Evolutionary conservation across 2,329 filamentous ascomycete genomes (phyloP).

Genomic region (Pseudopyricularia cyperi): DNA sequence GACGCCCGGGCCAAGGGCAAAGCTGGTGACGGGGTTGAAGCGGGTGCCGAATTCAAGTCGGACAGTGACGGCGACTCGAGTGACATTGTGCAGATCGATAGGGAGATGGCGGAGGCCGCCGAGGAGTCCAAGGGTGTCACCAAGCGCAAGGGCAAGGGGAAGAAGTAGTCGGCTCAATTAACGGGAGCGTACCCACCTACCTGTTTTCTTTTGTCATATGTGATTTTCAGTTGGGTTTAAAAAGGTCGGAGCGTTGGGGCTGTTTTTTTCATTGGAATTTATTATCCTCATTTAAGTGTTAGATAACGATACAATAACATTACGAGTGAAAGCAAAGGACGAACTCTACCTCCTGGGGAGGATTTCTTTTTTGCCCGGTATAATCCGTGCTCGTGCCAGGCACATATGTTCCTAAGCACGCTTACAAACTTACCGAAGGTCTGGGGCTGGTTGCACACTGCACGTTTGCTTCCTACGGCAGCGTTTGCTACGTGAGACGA

Average conservation of each 20-base stretch:
- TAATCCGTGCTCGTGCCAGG: too few species aligned
- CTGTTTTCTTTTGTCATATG: background rate
- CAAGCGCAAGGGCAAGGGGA: slow-evolving; percentile 1
- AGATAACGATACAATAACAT: too few species aligned
- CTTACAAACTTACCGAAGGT: too few species aligned
- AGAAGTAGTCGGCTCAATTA: background rate
- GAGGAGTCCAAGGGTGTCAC: background rate
- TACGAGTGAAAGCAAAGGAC: too few species aligned
- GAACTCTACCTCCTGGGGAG: too few species aligned
- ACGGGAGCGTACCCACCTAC: background rate
- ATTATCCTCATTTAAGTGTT: background rate
- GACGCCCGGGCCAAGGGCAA: slow-evolving; percentile 9
- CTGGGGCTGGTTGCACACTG: too few species aligned
- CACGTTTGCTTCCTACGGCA: too few species aligned
- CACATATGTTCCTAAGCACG: too few species aligned
- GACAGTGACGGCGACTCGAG: slow-evolving; percentile 1
- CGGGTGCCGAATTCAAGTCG: slow-evolving; percentile 1
- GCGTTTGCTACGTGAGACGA: too few species aligned
- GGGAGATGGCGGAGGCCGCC: background rate
- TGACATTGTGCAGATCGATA: slow-evolving; percentile 2
- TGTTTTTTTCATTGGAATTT: background rate
- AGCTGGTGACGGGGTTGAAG: slow-evolving; percentile 4
- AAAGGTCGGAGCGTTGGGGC: background rate
- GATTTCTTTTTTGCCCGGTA: too few species aligned
- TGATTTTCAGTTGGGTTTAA: background rate